Evolutionary conservation across 2,329 filamentous ascomycete genomes (phyloP).

Genomic region (Tolypocladium ophioglossoides): DNA sequence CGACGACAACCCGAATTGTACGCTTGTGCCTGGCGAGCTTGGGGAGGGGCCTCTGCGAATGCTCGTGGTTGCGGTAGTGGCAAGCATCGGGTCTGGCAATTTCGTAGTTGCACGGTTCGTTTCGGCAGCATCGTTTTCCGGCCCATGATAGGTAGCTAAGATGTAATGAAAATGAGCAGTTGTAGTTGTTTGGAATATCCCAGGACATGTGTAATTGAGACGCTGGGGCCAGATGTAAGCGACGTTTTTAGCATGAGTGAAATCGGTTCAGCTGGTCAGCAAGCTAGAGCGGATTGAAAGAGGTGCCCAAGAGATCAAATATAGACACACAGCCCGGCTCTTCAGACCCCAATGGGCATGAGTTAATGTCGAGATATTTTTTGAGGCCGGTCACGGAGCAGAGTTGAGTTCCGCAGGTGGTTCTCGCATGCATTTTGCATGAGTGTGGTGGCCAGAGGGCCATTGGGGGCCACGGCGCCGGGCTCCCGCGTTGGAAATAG

Average conservation of each 20-base stretch:
- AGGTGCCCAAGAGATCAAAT: neutral
- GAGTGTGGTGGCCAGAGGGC: neutral
- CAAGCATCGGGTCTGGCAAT: neutral
- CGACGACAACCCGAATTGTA: no score
- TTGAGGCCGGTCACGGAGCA: neutral
- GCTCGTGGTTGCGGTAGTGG: neutral
- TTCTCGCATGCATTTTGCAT: neutral
- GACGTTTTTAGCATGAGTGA: neutral
- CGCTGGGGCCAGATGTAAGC: neutral
- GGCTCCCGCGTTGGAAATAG: neutral
- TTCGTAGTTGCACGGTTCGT: neutral
- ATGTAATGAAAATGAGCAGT: neutral
- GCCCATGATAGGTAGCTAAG: neutral
- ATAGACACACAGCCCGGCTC: neutral
- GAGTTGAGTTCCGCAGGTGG: neutral
- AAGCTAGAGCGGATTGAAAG: neutral
- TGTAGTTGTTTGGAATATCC: neutral
- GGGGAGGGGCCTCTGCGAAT: neutral
- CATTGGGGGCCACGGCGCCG: neutral
- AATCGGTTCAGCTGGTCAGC: neutral
- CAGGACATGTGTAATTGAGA: neutral
- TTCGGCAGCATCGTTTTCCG: neutral
- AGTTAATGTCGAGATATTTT: neutral
- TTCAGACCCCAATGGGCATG: neutral
- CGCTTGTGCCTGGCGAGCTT: neutral